Percentiles rank a stretch among this genome's conserved stretches.
phyloP scores from a whole-genome alignment of 1,284 basidiomycete species.

The Termitomyces sp. region DNA sequence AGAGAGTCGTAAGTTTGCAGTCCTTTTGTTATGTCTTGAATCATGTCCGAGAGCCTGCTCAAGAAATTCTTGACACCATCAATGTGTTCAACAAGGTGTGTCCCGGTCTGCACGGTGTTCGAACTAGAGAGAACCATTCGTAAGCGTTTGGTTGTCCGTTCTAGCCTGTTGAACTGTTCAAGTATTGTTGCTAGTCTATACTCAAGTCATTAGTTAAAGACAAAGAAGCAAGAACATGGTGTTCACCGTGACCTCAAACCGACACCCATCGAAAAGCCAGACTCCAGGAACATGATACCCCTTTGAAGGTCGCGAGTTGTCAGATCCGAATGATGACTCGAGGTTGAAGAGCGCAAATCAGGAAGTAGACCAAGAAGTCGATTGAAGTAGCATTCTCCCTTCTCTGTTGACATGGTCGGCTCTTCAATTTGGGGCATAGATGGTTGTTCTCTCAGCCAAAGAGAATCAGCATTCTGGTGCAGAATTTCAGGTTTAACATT shows the following conservation, averaged over 20 bases:
- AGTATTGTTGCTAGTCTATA: slow-evolving; percentile 35
- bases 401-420: slow-evolving; percentile 25
- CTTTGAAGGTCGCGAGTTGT: slow-evolving; percentile 82
- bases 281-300: slow-evolving; percentile 78
- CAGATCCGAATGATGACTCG: slow-evolving; percentile 77
- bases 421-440: slow-evolving; percentile 27
- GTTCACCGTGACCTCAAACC: slow-evolving; percentile 45
- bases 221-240: slow-evolving; percentile 1
- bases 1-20: slow-evolving; percentile 31
- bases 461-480: slow-evolving; percentile 54
- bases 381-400: slow-evolving; percentile 68
- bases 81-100: slow-evolving; percentile 26
- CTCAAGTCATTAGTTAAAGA: slow-evolving; percentile 4
- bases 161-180: slow-evolving; percentile 23
- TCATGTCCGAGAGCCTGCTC: slow-evolving; percentile 31
- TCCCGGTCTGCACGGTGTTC: slow-evolving; percentile 25
- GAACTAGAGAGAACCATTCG: slow-evolving; percentile 22
- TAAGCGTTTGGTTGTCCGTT: slow-evolving; percentile 25
- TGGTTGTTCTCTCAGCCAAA: slow-evolving; percentile 67
- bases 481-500: slow-evolving; percentile 74
- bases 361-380: slow-evolving; percentile 69
- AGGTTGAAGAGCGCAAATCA: slow-evolving; percentile 59
- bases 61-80: slow-evolving; percentile 29
- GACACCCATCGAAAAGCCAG: slow-evolving; percentile 63
- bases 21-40: slow-evolving; percentile 39